phyloP scores from a whole-genome alignment of 345 rosid species.

The Salix arbutifolia region DNA sequence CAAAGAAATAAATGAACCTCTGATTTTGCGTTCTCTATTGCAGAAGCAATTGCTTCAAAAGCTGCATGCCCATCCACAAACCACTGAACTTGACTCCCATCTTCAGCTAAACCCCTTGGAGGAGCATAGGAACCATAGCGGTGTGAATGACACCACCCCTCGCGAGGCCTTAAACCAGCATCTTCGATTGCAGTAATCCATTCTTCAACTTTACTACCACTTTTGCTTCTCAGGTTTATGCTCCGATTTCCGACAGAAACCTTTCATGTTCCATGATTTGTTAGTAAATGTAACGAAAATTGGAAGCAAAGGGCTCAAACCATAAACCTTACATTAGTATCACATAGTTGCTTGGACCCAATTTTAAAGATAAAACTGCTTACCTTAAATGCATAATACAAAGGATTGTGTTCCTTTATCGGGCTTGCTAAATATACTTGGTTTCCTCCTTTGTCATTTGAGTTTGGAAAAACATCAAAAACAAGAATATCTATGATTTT shows the following conservation, averaged over 20 bases:
- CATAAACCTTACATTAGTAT: not conserved
- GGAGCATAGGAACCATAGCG: slow-evolving; percentile 80
- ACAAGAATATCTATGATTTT: slow-evolving; percentile 73
- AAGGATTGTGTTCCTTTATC: slow-evolving; percentile 63
- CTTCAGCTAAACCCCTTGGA: slow-evolving; percentile 69
- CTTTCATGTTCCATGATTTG: slow-evolving; percentile 18
- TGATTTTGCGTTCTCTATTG: slow-evolving; percentile 72
- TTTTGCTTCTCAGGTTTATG: slow-evolving; percentile 54
- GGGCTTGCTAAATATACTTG: slow-evolving; percentile 48
- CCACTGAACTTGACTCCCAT: slow-evolving; percentile 95
- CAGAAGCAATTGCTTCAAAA: slow-evolving; percentile 81
- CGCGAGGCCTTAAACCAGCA: slow-evolving; percentile 47
- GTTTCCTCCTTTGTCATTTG: slow-evolving; percentile 28
- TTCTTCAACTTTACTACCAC: slow-evolving; percentile 54
- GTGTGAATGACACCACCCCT: slow-evolving; percentile 74
- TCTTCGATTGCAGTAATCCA: slow-evolving; percentile 74
- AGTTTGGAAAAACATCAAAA: slow-evolving; percentile 50
- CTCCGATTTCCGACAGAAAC: slow-evolving; percentile 62
- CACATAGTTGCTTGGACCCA: not conserved
- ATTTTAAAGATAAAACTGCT: slow-evolving; percentile 11
- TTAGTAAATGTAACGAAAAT: not conserved
- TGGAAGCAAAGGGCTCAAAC: not conserved
- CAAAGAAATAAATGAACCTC: slow-evolving; percentile 51
- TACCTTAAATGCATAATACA: slow-evolving; percentile 60
- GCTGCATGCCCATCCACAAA: slow-evolving; percentile 84